Percentiles rank a stretch among this genome's conserved stretches.
These are phyloP conservation scores for Tulasnella sp. DNA, from an alignment of 768 basidiomycete species.

Conservation along the genomic window DNA sequence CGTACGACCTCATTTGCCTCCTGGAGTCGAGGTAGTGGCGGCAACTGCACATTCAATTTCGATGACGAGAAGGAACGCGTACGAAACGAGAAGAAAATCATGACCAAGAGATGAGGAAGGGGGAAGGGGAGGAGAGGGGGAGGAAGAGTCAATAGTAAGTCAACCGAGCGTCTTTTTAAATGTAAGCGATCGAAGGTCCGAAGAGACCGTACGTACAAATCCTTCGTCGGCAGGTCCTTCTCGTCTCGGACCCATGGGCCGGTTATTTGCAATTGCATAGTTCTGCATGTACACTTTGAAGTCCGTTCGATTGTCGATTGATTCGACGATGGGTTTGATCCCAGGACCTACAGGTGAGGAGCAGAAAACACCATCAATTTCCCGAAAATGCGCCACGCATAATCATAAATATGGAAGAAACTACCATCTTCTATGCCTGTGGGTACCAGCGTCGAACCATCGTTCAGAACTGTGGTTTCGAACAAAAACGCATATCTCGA, in stretches of 20 bases:
- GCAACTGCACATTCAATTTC: too few species aligned
- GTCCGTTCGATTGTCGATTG: constrained; percentile 87
- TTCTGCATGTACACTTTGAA: constrained; percentile 98
- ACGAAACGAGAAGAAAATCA: too few species aligned
- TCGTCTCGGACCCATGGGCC: constrained; percentile 52
- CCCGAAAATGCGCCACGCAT: too few species aligned
- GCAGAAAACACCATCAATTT: background rate
- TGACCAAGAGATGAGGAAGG: too few species aligned
- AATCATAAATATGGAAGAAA: constrained; percentile 17
- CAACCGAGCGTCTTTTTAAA: too few species aligned
- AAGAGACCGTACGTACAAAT: constrained; percentile 55
- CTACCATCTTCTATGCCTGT: constrained; percentile 48
- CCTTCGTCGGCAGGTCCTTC: constrained; percentile 88
- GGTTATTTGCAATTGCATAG: constrained; percentile 76
- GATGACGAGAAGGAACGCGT: too few species aligned
- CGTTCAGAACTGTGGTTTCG: constrained; percentile 79
- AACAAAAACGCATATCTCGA: constrained; percentile 89
- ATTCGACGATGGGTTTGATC: constrained; percentile 74
- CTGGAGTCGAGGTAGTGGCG: constrained; percentile 41
- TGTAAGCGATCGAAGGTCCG: background rate
- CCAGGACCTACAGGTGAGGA: constrained; percentile 40
- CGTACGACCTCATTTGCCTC: constrained; percentile 22
- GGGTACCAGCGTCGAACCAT: constrained; percentile 73
- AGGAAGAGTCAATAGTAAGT: too few species aligned
- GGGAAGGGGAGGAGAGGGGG: too few species aligned